phyloP scores from a whole-genome alignment of 164 flowering plant species.

The Liquidambar formosana region DNA sequence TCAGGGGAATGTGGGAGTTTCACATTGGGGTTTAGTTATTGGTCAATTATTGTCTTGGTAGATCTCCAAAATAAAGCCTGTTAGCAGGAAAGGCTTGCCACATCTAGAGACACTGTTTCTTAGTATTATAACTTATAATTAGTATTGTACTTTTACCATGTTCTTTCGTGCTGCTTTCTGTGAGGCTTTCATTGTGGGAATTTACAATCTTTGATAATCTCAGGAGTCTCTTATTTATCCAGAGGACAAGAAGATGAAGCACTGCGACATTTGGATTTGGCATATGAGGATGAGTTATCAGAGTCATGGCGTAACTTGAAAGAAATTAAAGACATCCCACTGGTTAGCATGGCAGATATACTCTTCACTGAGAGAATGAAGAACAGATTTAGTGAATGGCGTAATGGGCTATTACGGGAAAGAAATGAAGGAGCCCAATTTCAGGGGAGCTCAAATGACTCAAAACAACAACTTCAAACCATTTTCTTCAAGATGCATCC shows the following conservation, averaged over 20 bases:
- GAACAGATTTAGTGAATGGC: slow-evolving; percentile 67
- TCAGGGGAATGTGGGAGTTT: not conserved
- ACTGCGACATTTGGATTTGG: slow-evolving; percentile 31
- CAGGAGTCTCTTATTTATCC: slow-evolving; percentile 98
- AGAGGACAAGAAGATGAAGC: slow-evolving; percentile 85
- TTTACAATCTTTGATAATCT: slow-evolving; percentile 47
- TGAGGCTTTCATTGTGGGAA: slow-evolving; percentile 20
- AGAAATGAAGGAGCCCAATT: slow-evolving; percentile 24
- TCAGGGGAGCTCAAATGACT: slow-evolving; percentile 30
- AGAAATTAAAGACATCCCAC: slow-evolving; percentile 33
- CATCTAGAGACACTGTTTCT: no score
- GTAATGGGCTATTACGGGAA: slow-evolving; percentile 38
- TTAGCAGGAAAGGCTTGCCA: not conserved
- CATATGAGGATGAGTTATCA: slow-evolving; percentile 30
- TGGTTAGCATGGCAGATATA: slow-evolving; percentile 60
- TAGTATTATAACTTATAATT: not conserved
- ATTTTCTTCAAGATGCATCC: slow-evolving; percentile 80
- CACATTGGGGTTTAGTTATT: no score
- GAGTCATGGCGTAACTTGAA: slow-evolving; percentile 25
- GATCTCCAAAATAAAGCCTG: no score
- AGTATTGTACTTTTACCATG: not conserved
- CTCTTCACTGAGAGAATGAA: slow-evolving; percentile 81
- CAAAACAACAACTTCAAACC: slow-evolving; percentile 47
- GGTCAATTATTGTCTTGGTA: no score
- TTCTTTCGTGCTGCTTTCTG: not conserved